Conservation (phyloP, 2,329 filamentous ascomycete species). For the Aspergillus tanneri region DNA sequence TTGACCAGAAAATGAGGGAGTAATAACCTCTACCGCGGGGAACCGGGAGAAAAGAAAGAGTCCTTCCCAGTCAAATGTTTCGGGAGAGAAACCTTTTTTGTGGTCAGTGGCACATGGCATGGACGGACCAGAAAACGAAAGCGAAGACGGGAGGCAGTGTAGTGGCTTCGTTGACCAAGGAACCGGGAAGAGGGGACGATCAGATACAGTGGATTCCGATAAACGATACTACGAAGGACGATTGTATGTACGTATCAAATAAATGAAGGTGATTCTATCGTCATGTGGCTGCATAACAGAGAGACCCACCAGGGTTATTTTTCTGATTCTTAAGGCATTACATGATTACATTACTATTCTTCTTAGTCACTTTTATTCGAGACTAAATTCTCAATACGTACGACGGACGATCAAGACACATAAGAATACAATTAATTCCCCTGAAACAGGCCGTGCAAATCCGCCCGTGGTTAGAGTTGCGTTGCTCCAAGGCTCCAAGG, state of each 20-base stretch:
- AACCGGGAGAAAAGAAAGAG: not conserved
- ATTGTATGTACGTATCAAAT: too few species aligned
- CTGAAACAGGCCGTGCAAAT: constrained; percentile 9
- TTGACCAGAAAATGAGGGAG: not conserved
- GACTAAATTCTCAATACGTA: not conserved
- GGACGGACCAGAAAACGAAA: not conserved
- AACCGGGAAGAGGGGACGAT: constrained; percentile 14
- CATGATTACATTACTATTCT: not conserved
- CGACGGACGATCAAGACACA: too few species aligned
- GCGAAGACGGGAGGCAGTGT: constrained; percentile 4
- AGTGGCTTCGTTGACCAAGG: constrained; percentile 14
- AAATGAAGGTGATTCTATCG: not conserved
- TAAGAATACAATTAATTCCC: not conserved
- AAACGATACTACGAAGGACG: too few species aligned
- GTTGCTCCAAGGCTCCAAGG: constrained; percentile 12
- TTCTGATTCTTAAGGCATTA: not conserved
- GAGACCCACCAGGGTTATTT: not conserved
- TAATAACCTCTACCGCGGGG: not conserved
- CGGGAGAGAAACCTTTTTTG: not conserved
- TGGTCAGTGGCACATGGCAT: not conserved
- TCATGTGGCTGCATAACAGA: not conserved
- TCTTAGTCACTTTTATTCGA: not conserved
- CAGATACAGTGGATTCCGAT: constrained; percentile 1
- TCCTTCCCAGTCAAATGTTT: not conserved
- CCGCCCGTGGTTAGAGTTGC: constrained; percentile 7